phyloP scores from a whole-genome alignment of 2,329 filamentous ascomycete species.

The Fusarium pseudograminearum region DNA sequence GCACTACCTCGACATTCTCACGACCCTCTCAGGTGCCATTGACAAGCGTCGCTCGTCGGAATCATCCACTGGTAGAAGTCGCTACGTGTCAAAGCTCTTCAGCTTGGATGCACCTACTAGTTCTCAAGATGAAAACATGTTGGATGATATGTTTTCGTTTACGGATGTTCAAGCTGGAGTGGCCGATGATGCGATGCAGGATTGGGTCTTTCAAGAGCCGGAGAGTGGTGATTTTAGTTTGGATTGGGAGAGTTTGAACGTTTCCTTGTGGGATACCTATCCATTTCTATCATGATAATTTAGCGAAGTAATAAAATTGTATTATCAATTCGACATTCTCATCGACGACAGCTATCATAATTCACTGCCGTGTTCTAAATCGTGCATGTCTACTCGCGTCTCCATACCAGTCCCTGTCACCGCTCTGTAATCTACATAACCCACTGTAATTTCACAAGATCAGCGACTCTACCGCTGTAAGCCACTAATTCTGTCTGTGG shows the following conservation, averaged over 20 bases:
- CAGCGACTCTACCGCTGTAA: neutral
- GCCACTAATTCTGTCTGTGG: neutral
- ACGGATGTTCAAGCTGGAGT: slow-evolving; percentile 1
- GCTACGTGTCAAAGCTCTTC: slow-evolving; percentile 44
- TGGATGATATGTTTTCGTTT: neutral
- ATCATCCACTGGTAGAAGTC: slow-evolving; percentile 37
- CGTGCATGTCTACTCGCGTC: neutral
- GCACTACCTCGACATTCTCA: slow-evolving; percentile 69
- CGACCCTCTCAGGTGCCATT: slow-evolving; percentile 59
- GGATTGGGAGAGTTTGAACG: slow-evolving; percentile 45
- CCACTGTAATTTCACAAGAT: neutral
- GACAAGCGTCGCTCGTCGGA: slow-evolving; percentile 33
- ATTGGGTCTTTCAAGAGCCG: slow-evolving; percentile 34
- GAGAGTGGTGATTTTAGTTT: slow-evolving; percentile 37
- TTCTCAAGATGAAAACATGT: neutral
- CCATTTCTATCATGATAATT: slow-evolving; percentile 36
- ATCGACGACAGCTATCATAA: neutral
- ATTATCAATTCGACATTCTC: neutral
- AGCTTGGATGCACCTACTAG: slow-evolving; percentile 13
- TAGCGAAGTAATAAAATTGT: neutral
- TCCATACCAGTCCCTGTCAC: neutral
- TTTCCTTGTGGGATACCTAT: slow-evolving; percentile 46
- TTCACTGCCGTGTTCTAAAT: neutral
- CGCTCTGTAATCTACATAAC: neutral
- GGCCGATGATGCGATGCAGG: slow-evolving; percentile 19